Percentiles rank a stretch among this genome's conserved stretches.
Evolutionary conservation across 1,284 basidiomycete genomes (phyloP).

Genomic region (Ustilago curta): DNA sequence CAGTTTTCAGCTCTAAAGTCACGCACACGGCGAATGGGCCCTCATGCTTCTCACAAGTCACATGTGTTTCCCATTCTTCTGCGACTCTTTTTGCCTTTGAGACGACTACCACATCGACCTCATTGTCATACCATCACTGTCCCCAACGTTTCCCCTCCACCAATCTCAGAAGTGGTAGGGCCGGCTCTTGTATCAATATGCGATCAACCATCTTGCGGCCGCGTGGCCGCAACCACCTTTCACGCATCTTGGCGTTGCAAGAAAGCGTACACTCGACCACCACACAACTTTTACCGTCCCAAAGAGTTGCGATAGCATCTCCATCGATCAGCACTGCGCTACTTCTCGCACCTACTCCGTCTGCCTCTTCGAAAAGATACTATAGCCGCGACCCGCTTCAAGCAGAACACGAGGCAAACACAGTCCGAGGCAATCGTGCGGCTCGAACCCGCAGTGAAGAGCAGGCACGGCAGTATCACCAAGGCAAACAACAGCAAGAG

Average conservation of each 20-base stretch:
- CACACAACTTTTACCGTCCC: constrained; percentile 1
- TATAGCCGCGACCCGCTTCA: constrained; percentile 58
- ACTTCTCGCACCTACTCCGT: neutral
- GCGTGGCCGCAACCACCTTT: constrained; percentile 18
- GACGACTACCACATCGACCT: neutral
- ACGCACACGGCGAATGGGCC: constrained; percentile 3
- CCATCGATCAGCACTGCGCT: neutral
- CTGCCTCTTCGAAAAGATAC: constrained; percentile 13
- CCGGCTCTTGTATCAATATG: constrained; percentile 5
- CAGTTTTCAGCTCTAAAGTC: too few relatives aligned
- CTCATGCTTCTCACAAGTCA: neutral
- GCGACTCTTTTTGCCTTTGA: neutral
- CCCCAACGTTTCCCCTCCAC: neutral
- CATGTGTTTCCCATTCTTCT: neutral
- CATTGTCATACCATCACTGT: neutral
- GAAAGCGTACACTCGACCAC: neutral
- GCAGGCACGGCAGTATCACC: constrained; percentile 19
- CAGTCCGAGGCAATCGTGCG: constrained; percentile 60
- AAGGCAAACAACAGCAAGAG: constrained; percentile 15
- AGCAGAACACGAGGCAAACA: constrained; percentile 61
- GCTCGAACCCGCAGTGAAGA: constrained; percentile 38
- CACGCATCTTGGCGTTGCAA: constrained; percentile 11
- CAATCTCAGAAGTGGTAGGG: neutral
- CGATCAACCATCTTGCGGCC: constrained; percentile 26
- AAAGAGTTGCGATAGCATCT: constrained; percentile 1